Base-by-base conservation (phyloP, 1,284 basidiomycete species). In the Cutaneotrichosporon dermatis region DNA sequence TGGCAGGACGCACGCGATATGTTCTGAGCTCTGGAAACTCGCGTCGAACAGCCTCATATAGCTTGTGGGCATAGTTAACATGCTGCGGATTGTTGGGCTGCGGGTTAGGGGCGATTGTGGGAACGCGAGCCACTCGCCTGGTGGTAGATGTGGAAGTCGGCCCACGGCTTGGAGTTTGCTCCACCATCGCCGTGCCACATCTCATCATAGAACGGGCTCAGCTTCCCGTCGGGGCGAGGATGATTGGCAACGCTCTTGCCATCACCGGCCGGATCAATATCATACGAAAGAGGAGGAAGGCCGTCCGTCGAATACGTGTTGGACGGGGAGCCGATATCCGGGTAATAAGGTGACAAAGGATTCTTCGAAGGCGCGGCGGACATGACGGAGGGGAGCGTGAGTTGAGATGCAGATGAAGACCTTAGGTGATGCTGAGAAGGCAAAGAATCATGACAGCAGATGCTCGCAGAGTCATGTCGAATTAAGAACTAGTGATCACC, bases 161-260 rank as follows among this genome's bases (percentile, higher is more conserved):
- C 37, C 58, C 59, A 66, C 56, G 49, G 13, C 44, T 45, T 54
- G 4, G 52, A 44, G 35, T 41, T 41, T 2, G 34, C 6, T 12
- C 7, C 36, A n/a, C 54, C 16, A 11, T 53, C 51, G 34, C 48
- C 54, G 13, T 59, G 33, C 58, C 57, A 64, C 11, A 66, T 51
- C 52, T 25, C 34, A 54, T 68, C 57, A 48, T 67, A 67, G 51
- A 51, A 52, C 15, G 43, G 45, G 54, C 61, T 63, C n/a, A 35
- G 36, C 40, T 58, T 55, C 16, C 65, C 61, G 37, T 65, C 66
- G 1, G 50, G 54, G 1, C 66, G 57, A 4, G 66, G 66, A 2
- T 64, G 66, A 51, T 67, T 65, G 48, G 15, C 34, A n/a, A 86
- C 73, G 2, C 83, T 84, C 70, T 85, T 86, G 55, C 85, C 85